Evolutionary conservation across 2,329 filamentous ascomycete species (phyloP), one percentile per base, ranked within the genome.

Genomic region (Fusarium sacchari): DNA sequence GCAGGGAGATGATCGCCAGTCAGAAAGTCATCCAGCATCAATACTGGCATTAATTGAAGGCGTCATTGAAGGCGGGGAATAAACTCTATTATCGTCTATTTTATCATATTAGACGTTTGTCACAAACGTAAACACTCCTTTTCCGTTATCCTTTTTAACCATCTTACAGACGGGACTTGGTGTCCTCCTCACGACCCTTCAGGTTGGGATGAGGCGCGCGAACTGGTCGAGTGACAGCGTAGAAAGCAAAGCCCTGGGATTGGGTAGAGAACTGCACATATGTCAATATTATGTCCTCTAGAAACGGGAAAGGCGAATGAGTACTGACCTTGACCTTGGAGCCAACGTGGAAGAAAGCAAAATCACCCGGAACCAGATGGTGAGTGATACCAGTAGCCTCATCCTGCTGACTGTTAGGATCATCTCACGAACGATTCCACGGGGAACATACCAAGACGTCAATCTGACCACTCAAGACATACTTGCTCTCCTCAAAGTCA

Each of bases 281-380:
- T 3, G 15, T 49, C 28, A 49, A n/a, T 5, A 20, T 32, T n/a
- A 3, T 1, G 7, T 32, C 28, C 17, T 18, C 14, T 9, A 5
- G 7, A 2, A 18, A 15, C 15, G 15, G 3, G 5, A 3, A 13
- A n/a, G 7, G 3, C 7, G 8, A 7, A 12, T 3, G 18, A 5
- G 2, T 10, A 69, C 68, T 30, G n/a, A 76, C 73, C 71, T 76
- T 64, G 42, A 77, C 75, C 61, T 77, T 77, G 56, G 75, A 77
- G 30, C 73, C 75, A 28, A 77, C 75, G 12, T 77, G 72, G 69
- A 77, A 77, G 50, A 77, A 77, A 15, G 75, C 75, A 60, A 77
- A 77, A 55, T 77, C 75, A 17, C 75, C 73, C 1, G 65, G 61
- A 4, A 71, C 65, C 12, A 77, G 69, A 26, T 75, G 75, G 24